Evolutionary conservation across 306 rosid genomes (phyloP), one percentile per base, ranked within the genome.

Genomic region (Albizia julibrissin): DNA sequence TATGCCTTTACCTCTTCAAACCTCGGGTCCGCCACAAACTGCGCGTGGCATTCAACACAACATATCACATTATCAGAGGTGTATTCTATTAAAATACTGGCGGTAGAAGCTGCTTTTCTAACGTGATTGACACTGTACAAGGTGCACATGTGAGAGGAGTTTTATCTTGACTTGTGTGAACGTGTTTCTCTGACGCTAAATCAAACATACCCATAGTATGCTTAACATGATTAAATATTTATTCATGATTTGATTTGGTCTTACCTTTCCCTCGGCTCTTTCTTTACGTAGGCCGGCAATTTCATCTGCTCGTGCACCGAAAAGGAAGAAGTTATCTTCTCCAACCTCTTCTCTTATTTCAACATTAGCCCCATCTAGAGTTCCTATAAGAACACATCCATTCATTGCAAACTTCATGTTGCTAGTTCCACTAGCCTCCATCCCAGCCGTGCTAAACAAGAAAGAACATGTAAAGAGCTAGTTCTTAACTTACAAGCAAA

Each of bases 361-460:
- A 70, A 92, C 98, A 61, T 95, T 95, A 61, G 99, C 99, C 19
- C 99, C 99, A 80, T 95, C 98, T 68, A 95, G 90, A 68, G 98
- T 93, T 80, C 99, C 99, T 75, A 95, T 93, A 69, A 87, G 88
- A 68, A 95, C 18, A 67, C 99, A 95, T 64, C 99, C 99, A 80
- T 95, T 95, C 97, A 95, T 93, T 50, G 97, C 89, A 80, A 95
- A 95, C 85, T 93, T 95, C 99, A 93, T 93, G 89, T 92, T 95
- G 88, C 99, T 95, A 43, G 98, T 95, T 87, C 99, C 99, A 87
- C 99, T 93, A 82, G 99, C 99, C 79, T 95, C 99, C 99, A 95
- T 93, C 37, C 99, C 99, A 29, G 98, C 99, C 58, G 96, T 95
- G 86, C 99, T 93, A 65, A 74, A 81, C 69, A 26, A 46, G 42